Evolutionary conservation across 371 early-diverging fungal species (phyloP).

Genomic region (Zychaea mexicana): DNA sequence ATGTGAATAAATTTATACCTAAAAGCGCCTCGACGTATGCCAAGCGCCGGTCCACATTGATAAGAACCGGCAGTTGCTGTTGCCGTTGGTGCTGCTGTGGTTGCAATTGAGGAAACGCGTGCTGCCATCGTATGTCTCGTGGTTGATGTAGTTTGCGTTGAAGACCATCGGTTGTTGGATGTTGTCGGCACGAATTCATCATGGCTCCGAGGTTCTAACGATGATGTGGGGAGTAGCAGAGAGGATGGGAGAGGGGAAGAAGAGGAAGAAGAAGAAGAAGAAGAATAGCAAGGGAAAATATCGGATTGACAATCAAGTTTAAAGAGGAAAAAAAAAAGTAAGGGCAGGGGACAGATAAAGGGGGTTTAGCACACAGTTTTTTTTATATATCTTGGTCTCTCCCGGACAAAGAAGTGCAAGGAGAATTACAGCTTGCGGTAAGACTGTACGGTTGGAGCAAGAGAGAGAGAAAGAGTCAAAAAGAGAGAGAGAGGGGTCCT

Average conservation of each 20-base stretch:
- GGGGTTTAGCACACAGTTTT: constrained; percentile 4
- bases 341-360: constrained; percentile 5
- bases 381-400: background rate
- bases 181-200: constrained; percentile 9
- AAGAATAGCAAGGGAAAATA: constrained; percentile 3
- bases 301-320: constrained; percentile 8
- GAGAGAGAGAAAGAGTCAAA: no score
- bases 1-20: no score
- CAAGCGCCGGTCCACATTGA: constrained; percentile 24
- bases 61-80: background rate
- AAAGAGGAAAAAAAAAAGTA: constrained; percentile 7
- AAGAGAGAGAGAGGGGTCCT: no score
- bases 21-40: constrained; percentile 53
- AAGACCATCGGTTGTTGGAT: background rate
- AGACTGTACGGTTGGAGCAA: no score
- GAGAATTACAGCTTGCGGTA: no score
- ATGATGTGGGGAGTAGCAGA: no score
- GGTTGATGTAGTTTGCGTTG: background rate
- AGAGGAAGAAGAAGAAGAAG: constrained; percentile 4
- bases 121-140: background rate
- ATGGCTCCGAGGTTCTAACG: no score
- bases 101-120: constrained; percentile 6
- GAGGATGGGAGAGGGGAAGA: background rate
- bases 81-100: constrained; percentile 18
- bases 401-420: constrained; percentile 7